Evolutionary conservation across 257 asterid genomes (phyloP).

Genomic region (Nicotiana undulata): DNA sequence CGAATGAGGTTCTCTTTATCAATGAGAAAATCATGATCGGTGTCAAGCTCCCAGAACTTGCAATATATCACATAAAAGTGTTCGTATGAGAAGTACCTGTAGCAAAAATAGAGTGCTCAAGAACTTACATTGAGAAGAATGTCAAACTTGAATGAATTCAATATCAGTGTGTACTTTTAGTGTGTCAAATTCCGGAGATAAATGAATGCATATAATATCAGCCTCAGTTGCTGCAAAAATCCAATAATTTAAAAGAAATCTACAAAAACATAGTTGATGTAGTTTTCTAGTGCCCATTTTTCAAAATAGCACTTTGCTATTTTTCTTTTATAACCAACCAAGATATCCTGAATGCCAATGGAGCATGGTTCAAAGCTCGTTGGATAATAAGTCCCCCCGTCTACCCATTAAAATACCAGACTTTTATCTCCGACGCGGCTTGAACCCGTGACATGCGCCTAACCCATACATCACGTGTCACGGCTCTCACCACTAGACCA

Average conservation of each 20-base stretch:
- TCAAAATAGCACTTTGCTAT: background rate
- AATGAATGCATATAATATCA: background rate
- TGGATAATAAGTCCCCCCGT: background rate
- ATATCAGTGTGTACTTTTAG: no score
- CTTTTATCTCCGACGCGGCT: background rate
- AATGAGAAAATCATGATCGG: constrained; percentile 95
- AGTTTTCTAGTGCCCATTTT: background rate
- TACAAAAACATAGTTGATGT: background rate
- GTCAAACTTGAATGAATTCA: background rate
- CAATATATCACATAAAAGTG: constrained; percentile 99
- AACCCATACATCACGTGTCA: background rate
- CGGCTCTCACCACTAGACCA: background rate
- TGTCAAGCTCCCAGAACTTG: constrained; percentile 99
- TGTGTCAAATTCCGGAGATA: background rate
- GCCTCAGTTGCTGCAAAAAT: background rate
- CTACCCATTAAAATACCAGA: background rate
- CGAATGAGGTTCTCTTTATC: constrained; percentile 97
- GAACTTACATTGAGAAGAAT: background rate
- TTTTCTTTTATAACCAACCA: background rate
- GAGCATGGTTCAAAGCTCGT: background rate
- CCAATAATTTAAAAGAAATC: background rate
- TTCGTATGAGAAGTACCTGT: constrained; percentile 97
- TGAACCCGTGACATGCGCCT: background rate
- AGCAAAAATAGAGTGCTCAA: constrained; percentile 15
- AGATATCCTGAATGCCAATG: background rate